Base-by-base conservation (phyloP, 192 early-diverging fungal species). In the Anaeromyces robustus region DNA sequence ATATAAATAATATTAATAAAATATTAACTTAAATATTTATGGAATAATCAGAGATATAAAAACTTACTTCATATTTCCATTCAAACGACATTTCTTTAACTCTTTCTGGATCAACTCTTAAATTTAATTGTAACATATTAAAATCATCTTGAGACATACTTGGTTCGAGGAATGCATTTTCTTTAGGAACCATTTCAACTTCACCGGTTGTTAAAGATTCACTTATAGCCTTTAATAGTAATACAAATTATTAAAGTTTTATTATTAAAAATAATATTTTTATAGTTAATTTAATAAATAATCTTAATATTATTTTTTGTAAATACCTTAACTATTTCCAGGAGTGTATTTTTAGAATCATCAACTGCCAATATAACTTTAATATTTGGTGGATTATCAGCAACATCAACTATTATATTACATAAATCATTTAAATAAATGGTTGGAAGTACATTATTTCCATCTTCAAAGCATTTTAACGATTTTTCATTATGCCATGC, bases 321-420 rank as follows among this genome's bases (percentile, higher is more conserved):
- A n/a, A 52, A 17, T 30, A 89, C 87, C 83, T 89, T 89, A 19
- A 86, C 87, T 30, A 91, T 88, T 34, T 91, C 90, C 22, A 78
- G 84, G 2, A 89, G 68, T 32, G 86, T 88, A 52, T 85, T 80
- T 82, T 89, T 89, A 1, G 84, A 84, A 39, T 91, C 89, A 78
- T 91, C 90, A n/a, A 91, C 86, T 12, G 90, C 90, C 11, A 91
- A 83, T 43, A 91, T 81, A 80, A 90, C 90, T 80, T 85, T 87
- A 19, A 30, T 30, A 59, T 88, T 87, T 30, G 90, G 90, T 30
- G 77, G 32, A 18, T 85, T 88, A 79, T 91, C 90, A 77, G 85
- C 86, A 16, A 90, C 84, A 43, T 91, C 87, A 28, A 91, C 86
- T 29, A 89, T 80, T 32, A 91, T 88, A 78, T 86, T 87, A 77